Evolutionary conservation across 208 protist species (phyloP).

Genomic region (Leishmania gerbilli): DNA sequence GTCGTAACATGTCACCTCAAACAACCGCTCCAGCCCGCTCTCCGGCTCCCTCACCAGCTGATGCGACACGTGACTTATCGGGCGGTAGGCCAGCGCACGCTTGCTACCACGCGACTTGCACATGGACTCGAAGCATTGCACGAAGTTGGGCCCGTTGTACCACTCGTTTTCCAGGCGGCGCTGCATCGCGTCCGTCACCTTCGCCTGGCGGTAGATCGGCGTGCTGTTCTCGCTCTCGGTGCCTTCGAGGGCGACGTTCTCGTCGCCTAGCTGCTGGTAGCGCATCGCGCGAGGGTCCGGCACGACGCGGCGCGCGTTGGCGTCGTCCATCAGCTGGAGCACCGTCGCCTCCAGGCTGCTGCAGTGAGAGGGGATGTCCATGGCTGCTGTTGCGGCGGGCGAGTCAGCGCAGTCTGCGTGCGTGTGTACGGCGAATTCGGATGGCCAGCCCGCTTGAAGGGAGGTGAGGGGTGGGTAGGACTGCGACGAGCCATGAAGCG

Average conservation of each 20-base stretch:
- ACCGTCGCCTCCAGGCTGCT: slow-evolving; percentile 49
- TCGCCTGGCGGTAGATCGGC: slow-evolving; percentile 41
- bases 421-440: slow-evolving; percentile 1
- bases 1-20: slow-evolving; percentile 52
- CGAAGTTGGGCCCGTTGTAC: slow-evolving; percentile 47
- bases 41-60: slow-evolving; percentile 46
- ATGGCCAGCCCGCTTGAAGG: background rate
- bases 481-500: no score
- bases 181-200: slow-evolving; percentile 46
- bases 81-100: slow-evolving; percentile 60
- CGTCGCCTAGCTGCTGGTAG: slow-evolving; percentile 27
- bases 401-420: background rate
- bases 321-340: slow-evolving; percentile 40
- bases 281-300: slow-evolving; percentile 31
- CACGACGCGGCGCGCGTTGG: slow-evolving; percentile 39
- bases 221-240: slow-evolving; percentile 37
- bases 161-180: slow-evolving; percentile 41
- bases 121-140: slow-evolving; percentile 48
- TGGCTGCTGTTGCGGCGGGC: background rate
- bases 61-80: slow-evolving; percentile 41
- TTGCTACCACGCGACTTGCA: slow-evolving; percentile 29
- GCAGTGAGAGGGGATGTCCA: slow-evolving; percentile 21
- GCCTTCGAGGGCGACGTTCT: slow-evolving; percentile 23
- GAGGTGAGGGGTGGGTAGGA: background rate
- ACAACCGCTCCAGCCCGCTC: slow-evolving; percentile 51